phyloP scores from a whole-genome alignment of 2,329 filamentous ascomycete species.

The Bipolaris bicolor region DNA sequence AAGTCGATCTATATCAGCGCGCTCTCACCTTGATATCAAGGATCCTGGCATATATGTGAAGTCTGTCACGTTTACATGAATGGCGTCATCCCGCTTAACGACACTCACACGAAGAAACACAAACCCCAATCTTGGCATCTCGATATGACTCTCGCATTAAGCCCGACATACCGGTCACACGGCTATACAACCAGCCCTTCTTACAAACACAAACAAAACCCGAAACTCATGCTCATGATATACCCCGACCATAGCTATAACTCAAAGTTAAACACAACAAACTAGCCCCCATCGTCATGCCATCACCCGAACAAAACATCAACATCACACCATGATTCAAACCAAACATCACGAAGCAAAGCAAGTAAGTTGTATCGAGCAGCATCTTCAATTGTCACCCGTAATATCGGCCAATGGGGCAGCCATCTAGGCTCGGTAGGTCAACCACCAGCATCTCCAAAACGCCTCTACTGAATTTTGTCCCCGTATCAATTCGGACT shows the following conservation, averaged over 20 bases:
- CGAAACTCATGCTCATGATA: too few relatives aligned
- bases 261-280: too few relatives aligned
- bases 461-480: background rate
- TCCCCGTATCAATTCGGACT: slow-evolving; percentile 3
- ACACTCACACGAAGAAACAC: background rate
- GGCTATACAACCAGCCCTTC: background rate
- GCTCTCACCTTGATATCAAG: background rate
- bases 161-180: too few relatives aligned
- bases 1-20: background rate
- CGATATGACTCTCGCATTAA: background rate
- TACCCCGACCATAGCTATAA: too few relatives aligned
- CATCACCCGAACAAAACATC: too few relatives aligned
- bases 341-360: too few relatives aligned
- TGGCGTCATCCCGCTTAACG: background rate
- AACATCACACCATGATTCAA: too few relatives aligned
- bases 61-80: background rate
- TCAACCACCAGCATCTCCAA: background rate
- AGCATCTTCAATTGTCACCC: too few relatives aligned
- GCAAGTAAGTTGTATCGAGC: too few relatives aligned
- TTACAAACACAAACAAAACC: too few relatives aligned
- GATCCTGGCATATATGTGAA: background rate
- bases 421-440: background rate
- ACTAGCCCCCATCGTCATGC: too few relatives aligned
- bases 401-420: background rate
- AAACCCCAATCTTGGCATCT: background rate